Base-by-base conservation (phyloP, 2,329 filamentous ascomycete genomes). In the Ustilaginoidea virens region DNA sequence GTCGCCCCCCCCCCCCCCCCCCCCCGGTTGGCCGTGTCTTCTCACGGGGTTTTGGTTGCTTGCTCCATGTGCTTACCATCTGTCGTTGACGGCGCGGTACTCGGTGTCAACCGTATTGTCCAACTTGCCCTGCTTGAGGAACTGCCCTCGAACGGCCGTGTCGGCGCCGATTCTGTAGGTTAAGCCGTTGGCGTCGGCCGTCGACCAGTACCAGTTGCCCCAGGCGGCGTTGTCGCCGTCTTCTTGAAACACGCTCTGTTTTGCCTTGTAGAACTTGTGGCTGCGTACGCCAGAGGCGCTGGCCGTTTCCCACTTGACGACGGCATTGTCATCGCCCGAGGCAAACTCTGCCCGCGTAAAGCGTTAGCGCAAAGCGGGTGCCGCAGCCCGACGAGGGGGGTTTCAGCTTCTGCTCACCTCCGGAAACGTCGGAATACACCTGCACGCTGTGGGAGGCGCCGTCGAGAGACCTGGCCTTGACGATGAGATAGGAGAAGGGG, bases 311-410 rank as follows among this genome's bases (percentile, higher is more conserved):
- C 79, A 85, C 39, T 74, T 49, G 23, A 74, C 66, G 21, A 63
- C 44, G 4, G 66, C 54, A 16, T 39, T 50, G 5, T 55, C 51
- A 42, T 83, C 67, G 14, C 76, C 74, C 10, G 75, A 75, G 3
- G 70, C 66, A 71, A 75, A 83, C 61, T 86, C 79, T 81, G 33
- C n/a, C n/a, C n/a, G n/a, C n/a, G n/a, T n/a, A n/a, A n/a, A n/a
- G n/a, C n/a, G n/a, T n/a, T n/a, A n/a, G n/a, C n/a, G n/a, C 7
- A 4, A 3, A 17, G 11, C 7, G 5, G 17, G n/a, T n/a, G n/a
- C n/a, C n/a, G n/a, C n/a, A n/a, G n/a, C n/a, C n/a, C n/a, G n/a
- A n/a, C n/a, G n/a, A n/a, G n/a, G n/a, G 26, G 8, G n/a, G n/a
- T 13, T 15, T 13, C n/a, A 8, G 12, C 26, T 12, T 3, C 4